Evolutionary conservation across 495 filamentous ascomycete genomes (phyloP).

Genomic region (Massariosphaeria phaeospora): DNA sequence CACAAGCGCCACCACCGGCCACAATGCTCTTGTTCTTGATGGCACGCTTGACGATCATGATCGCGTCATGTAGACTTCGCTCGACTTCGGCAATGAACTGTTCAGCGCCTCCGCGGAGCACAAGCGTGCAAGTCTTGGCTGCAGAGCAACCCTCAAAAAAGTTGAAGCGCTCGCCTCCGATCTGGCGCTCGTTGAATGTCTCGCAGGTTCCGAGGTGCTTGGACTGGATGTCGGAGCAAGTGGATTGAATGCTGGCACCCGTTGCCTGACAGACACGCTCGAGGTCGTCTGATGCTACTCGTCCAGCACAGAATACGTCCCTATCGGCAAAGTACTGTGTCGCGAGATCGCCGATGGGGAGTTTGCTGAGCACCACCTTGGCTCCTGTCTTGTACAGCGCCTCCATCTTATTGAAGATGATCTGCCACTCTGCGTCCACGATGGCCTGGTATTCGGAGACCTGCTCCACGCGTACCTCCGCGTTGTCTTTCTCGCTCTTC

Average conservation of each 20-base stretch:
- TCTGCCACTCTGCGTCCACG: slow-evolving; percentile 98
- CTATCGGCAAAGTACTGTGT: slow-evolving; percentile 96
- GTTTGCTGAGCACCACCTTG: slow-evolving; percentile 93
- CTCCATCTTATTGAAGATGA: slow-evolving; percentile 98
- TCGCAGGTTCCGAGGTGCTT: slow-evolving; percentile 90
- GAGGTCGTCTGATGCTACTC: slow-evolving; percentile 88
- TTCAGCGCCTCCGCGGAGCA: slow-evolving; percentile 92
- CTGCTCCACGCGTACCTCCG: slow-evolving; percentile 94
- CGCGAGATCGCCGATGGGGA: slow-evolving; percentile 94
- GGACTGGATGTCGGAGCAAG: slow-evolving; percentile 88
- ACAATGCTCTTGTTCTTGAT: slow-evolving; percentile 92
- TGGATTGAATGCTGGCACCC: slow-evolving; percentile 86
- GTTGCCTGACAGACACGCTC: slow-evolving; percentile 94
- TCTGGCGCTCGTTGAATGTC: slow-evolving; percentile 89
- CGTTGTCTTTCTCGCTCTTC: slow-evolving; percentile 98
- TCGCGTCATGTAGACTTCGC: slow-evolving; percentile 92
- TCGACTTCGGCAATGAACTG: slow-evolving; percentile 99
- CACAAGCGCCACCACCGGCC: slow-evolving; percentile 86
- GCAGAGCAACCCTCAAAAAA: slow-evolving; percentile 93
- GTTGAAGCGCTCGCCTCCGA: slow-evolving; percentile 96
- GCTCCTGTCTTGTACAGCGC: slow-evolving; percentile 87
- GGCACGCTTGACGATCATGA: slow-evolving; percentile 98
- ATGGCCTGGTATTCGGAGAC: slow-evolving; percentile 99
- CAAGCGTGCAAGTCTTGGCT: slow-evolving; percentile 94
- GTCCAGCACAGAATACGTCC: slow-evolving; percentile 96